Evolutionary conservation across 495 filamentous ascomycete species (phyloP), one percentile per base, ranked within the genome.

Genomic region (Chaetomium tenue): DNA sequence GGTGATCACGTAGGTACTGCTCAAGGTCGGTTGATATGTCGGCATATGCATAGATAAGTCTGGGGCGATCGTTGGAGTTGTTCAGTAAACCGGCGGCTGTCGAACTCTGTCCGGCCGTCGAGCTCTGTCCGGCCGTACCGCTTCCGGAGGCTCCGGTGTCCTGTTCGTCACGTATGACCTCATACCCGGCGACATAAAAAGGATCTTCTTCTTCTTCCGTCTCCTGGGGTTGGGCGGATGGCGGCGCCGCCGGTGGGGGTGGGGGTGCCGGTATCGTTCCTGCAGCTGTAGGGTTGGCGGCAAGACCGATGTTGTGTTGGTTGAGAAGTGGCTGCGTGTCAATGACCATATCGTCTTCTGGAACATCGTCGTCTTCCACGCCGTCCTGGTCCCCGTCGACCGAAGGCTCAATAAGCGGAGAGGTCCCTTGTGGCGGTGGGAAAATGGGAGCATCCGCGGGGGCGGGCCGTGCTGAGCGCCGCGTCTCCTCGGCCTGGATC

Each of bases 271-370:
- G 52, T 0, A 55, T 33, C 16, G 26, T 55, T 4, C 25, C 62
- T 18, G 60, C 9, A 2, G 50, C 23, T 22, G 58, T 52, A 13
- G 39, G 50, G 4, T 58, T 20, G 30, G 40, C 33, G 22, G 37
- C 61, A 12, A 58, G 56, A 16, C 40, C 63, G 12, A 22, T 22
- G 28, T 30, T 37, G 42, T 60, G 59, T 9, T 58, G 54, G 40
- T 52, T 42, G 6, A 68, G 65, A 20, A 72, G 26, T 37, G 70
- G 70, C 40, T 71, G 70, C n/a, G 68, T 61, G 51, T 79, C 77
- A 13, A 78, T 71, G 25, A 75, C 72, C 68, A 79, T 74, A 47
- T 80, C 78, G 56, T 80, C 77, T 48, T 77, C 78, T 58, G 78
- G 63, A 5, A 67, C 76, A 50, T 80, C 76, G 33, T 78, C 76